Conservation (phyloP, 2,329 filamentous ascomycete genomes). For the Stagonosporopsis tanaceti region DNA sequence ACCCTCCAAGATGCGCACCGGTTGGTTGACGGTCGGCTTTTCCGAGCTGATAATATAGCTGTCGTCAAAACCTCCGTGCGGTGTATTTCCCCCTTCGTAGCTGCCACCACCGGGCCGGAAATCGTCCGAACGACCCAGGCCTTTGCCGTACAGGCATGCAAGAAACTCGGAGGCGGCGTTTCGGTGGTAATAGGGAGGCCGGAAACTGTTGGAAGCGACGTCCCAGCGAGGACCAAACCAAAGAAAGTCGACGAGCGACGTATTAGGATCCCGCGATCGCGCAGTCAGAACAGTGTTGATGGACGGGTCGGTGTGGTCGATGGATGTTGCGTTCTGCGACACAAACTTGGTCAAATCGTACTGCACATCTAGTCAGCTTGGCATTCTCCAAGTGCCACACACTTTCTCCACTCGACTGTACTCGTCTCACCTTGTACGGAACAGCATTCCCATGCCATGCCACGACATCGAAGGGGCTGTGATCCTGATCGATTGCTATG, state of each 20-base stretch:
- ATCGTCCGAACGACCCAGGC: slow-evolving; percentile 53
- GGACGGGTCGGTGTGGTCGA: slow-evolving; percentile 51
- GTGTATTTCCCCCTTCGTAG: slow-evolving; percentile 49
- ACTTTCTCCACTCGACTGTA: no score
- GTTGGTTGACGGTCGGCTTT: neutral
- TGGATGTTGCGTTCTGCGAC: slow-evolving; percentile 49
- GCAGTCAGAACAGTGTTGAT: slow-evolving; percentile 51
- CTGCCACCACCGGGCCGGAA: slow-evolving; percentile 41
- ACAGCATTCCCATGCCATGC: slow-evolving; percentile 53
- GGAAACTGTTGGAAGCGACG: slow-evolving; percentile 50
- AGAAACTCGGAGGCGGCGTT: slow-evolving; percentile 51
- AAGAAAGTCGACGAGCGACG: slow-evolving; percentile 49
- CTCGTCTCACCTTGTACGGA: slow-evolving; percentile 53
- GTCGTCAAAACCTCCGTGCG: slow-evolving; percentile 43
- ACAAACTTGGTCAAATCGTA: slow-evolving; percentile 62
- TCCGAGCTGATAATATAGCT: neutral
- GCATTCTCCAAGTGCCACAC: neutral
- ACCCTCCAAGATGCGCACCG: neutral
- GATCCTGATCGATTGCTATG: slow-evolving; percentile 47
- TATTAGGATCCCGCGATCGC: slow-evolving; percentile 47
- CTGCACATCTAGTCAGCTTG: slow-evolving; percentile 32
- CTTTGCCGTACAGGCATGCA: slow-evolving; percentile 49
- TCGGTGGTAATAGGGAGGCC: slow-evolving; percentile 51
- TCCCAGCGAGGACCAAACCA: slow-evolving; percentile 52
- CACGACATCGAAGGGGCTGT: slow-evolving; percentile 55